Conservation (phyloP, 768 basidiomycete genomes). For the Hericium coralloides region DNA sequence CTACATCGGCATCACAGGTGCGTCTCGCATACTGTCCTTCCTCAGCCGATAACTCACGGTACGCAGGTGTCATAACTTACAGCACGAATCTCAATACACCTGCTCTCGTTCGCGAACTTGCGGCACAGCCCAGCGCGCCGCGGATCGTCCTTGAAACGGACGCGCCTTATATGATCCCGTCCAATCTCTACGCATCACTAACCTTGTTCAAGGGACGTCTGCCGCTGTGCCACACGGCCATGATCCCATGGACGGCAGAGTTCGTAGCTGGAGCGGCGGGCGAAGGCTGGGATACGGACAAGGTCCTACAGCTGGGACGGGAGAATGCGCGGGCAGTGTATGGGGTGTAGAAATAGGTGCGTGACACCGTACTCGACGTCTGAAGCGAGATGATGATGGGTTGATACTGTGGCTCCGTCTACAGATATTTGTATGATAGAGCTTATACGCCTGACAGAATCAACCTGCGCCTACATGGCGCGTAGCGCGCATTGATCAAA, state of each 20-base stretch:
- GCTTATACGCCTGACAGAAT: too few species aligned
- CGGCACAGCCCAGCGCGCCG: conserved; percentile 11
- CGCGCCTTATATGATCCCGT: conserved; percentile 81
- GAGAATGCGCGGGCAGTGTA: conserved; percentile 61
- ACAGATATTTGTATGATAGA: too few species aligned
- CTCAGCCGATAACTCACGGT: neutral
- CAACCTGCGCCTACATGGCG: too few species aligned
- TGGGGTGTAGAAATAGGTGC: conserved; percentile 24
- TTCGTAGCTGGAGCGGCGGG: conserved; percentile 48
- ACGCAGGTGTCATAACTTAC: conserved; percentile 70
- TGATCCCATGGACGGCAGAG: conserved; percentile 82
- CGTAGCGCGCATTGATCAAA: too few species aligned
- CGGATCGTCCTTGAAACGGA: conserved; percentile 70
- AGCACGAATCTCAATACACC: conserved; percentile 66
- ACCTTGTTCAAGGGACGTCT: conserved; percentile 46
- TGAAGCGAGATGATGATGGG: too few species aligned
- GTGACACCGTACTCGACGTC: too few species aligned
- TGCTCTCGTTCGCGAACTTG: conserved; percentile 44
- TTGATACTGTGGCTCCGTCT: too few species aligned
- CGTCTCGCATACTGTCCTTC: neutral
- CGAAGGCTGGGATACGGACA: conserved; percentile 40
- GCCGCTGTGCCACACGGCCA: conserved; percentile 67
- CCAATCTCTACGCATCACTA: conserved; percentile 56
- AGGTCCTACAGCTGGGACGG: conserved; percentile 51
- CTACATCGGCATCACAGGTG: conserved; percentile 76